Evolutionary conservation across 306 rosid species (phyloP).

Genomic region (Medicago truncatula): DNA sequence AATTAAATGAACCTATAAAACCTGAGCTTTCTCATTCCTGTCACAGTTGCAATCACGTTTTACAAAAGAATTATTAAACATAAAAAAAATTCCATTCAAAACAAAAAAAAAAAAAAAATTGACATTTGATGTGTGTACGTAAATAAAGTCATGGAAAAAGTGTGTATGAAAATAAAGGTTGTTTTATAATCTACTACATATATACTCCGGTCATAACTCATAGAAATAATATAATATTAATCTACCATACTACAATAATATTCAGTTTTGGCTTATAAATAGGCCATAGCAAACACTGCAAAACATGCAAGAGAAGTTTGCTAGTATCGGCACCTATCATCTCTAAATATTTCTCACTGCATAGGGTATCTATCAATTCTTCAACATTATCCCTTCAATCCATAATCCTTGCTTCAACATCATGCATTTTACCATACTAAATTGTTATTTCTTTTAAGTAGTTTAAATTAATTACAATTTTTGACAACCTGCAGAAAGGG

Average conservation of each 20-base stretch:
- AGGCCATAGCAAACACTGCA: constrained; percentile 5
- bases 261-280: constrained; percentile 42
- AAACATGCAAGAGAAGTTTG: neutral
- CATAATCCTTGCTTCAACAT: neutral
- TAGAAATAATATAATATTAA: neutral
- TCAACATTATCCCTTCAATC: neutral
- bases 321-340: neutral
- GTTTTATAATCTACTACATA: too few species aligned
- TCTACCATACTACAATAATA: neutral
- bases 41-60: too few species aligned
- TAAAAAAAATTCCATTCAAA: too few species aligned
- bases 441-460: neutral
- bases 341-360: neutral
- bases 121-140: too few species aligned
- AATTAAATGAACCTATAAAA: too few species aligned
- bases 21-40: too few species aligned
- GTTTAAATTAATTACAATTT: constrained; percentile 5
- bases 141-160: too few species aligned
- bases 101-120: too few species aligned
- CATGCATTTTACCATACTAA: constrained; percentile 12
- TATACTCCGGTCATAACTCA: too few species aligned
- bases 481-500: constrained; percentile 43
- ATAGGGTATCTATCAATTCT: neutral
- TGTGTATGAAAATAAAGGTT: too few species aligned
- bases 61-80: too few species aligned